Evolutionary conservation across 106 monocot species (phyloP), one percentile per base, ranked within the genome.

Genomic region (Vanilla planifolia): DNA sequence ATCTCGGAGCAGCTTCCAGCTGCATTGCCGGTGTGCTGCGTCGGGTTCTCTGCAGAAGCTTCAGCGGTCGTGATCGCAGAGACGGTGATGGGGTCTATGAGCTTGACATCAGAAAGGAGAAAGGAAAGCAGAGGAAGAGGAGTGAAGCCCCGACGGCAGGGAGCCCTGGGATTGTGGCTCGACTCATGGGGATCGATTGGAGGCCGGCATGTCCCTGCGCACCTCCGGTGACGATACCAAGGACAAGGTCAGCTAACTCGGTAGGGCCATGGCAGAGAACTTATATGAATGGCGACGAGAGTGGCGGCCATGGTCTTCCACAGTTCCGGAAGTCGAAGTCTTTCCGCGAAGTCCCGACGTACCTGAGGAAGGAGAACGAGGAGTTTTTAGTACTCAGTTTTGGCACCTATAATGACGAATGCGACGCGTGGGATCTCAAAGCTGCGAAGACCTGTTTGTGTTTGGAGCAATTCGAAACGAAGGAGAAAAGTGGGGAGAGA

Each of bases 301-400:
- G 27, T 10, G 13, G 50, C 50, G 48, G 48, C 23, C 9, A 9
- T 48, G 29, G 26, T 8, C 8, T 16, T 13, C n/a, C 52, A 40
- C 32, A 21, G 8, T 13, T 45, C 33, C 42, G 30, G 28, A 53
- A 65, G 2, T 83, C 71, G 0, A 7, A 20, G 16, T 86, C 78
- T 1, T 75, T 87, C 47, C 64, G 61, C 2, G 86, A 82, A 48
- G 55, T 37, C 6, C 79, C 73, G 22, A 67, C 69, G 26, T 83
- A 76, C 55, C 43, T 82, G 51, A 66, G 65, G 59, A n/a, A 60
- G 61, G 89, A 85, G 43, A 75, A 64, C 42, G 85, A 85, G 13
- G 85, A 78, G 21, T 89, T 89, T 65, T 39, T 85, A 63, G 47
- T 89, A 2, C 75, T 89, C 19, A 89, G 73, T 65, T 81, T 89